phyloP scores from a whole-genome alignment of 805 yeast genomes.

The Lachancea waltii region DNA sequence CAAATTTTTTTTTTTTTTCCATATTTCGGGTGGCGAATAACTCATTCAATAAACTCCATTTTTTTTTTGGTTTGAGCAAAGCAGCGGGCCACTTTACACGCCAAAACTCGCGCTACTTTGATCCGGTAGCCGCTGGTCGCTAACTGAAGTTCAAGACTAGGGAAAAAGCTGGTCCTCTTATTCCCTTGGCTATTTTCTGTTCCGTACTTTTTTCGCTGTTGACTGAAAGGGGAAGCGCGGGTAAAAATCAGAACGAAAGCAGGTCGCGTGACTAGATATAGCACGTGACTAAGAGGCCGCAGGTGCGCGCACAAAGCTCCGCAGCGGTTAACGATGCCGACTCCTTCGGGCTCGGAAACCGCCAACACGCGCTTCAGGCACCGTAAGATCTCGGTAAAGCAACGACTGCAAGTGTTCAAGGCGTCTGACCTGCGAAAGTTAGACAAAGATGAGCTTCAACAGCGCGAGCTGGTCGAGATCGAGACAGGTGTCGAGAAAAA shows the following conservation, averaged over 20 bases:
- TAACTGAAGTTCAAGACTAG: not conserved
- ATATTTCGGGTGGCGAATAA: constrained; percentile 1
- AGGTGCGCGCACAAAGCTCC: not conserved
- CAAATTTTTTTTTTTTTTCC: not conserved
- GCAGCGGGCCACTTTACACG: not conserved
- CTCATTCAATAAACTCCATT: not conserved
- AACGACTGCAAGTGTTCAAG: constrained; percentile 66
- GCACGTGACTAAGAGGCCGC: not conserved
- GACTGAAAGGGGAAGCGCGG: not conserved
- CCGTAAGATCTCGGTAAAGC: constrained; percentile 89
- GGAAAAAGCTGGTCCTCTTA: not conserved
- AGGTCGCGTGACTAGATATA: not conserved
- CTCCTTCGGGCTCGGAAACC: constrained; percentile 9
- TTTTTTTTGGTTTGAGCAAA: not conserved
- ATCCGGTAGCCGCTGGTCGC: not conserved
- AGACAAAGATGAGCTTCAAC: constrained; percentile 51
- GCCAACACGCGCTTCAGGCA: constrained; percentile 72
- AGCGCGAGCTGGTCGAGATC: constrained; percentile 78
- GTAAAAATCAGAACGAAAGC: not conserved
- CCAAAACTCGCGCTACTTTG: not conserved
- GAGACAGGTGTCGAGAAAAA: constrained; percentile 98
- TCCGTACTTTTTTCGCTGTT: not conserved
- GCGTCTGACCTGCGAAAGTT: constrained; percentile 76
- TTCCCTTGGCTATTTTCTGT: not conserved
- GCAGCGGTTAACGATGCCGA: too few relatives aligned